A percentile compares a stretch with the other conserved stretches of the same genome.
phyloP scores from a whole-genome alignment of 2,329 filamentous ascomycete species.

The Stachybotrys chlorohalonatus region DNA sequence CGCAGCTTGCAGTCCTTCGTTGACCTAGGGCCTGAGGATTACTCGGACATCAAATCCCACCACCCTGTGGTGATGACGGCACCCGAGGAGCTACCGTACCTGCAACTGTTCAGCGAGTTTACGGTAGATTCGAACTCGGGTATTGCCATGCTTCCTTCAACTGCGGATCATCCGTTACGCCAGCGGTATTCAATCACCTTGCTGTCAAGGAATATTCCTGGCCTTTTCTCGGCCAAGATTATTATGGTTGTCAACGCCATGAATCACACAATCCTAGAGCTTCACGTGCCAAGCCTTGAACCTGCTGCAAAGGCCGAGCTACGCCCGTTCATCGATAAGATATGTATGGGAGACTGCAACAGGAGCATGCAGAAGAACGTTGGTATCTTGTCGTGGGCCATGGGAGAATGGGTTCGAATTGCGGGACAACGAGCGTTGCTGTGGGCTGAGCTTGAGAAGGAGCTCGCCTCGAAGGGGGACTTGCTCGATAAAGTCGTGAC shows the following conservation, averaged over 20 bases:
- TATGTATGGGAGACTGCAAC: slow-evolving; percentile 27
- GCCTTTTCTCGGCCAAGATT: slow-evolving; percentile 48
- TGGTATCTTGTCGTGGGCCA: slow-evolving; percentile 54
- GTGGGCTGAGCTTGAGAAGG: slow-evolving; percentile 46
- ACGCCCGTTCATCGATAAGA: slow-evolving; percentile 37
- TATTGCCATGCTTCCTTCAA: slow-evolving; percentile 33
- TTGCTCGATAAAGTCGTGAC: slow-evolving; percentile 11
- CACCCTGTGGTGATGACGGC: slow-evolving; percentile 54
- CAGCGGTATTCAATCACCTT: slow-evolving; percentile 50
- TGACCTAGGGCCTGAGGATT: slow-evolving; percentile 18
- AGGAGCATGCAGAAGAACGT: slow-evolving; percentile 47
- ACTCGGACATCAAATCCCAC: slow-evolving; percentile 47
- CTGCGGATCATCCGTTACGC: slow-evolving; percentile 24
- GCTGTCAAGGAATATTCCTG: slow-evolving; percentile 27
- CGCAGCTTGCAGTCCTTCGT: slow-evolving; percentile 13
- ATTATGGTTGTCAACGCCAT: slow-evolving; percentile 50
- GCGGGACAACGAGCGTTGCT: slow-evolving; percentile 51
- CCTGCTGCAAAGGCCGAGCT: slow-evolving; percentile 51
- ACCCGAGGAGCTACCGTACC: slow-evolving; percentile 56
- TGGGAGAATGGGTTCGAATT: slow-evolving; percentile 58
- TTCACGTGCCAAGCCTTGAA: slow-evolving; percentile 48
- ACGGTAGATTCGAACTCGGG: slow-evolving; percentile 50
- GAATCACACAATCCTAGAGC: slow-evolving; percentile 38
- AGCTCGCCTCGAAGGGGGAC: slow-evolving; percentile 29
- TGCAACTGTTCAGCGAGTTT: slow-evolving; percentile 63